These are phyloP conservation scores for Carex myosuroides DNA, from an alignment of 176 grass and related monocot genomes.

Conservation along the genomic window DNA sequence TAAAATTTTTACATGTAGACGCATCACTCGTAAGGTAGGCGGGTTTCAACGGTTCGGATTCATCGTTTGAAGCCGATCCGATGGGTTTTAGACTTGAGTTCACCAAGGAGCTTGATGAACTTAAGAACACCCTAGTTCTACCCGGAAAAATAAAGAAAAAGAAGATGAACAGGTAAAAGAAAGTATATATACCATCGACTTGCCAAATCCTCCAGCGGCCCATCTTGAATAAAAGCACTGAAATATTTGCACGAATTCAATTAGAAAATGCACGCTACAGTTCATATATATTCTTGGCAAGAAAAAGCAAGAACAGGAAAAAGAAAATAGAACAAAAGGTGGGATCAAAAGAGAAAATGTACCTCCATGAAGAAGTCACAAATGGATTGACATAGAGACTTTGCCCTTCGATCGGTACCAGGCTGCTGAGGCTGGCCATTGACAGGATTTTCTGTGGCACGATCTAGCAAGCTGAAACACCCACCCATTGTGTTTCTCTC, in stretches of 20 bases:
- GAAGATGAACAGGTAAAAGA: neutral
- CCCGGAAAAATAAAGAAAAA: neutral
- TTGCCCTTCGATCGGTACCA: neutral
- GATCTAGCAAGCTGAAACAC: neutral
- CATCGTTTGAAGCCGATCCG: no score
- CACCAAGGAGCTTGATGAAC: no score
- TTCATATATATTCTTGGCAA: neutral
- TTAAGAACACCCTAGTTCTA: no score
- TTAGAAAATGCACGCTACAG: neutral
- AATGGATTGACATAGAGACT: neutral
- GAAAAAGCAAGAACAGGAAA: neutral
- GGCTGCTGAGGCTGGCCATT: neutral
- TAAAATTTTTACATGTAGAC: no score
- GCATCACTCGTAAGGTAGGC: no score
- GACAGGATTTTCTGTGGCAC: neutral
- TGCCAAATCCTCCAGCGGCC: neutral
- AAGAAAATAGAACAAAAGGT: neutral
- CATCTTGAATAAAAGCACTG: neutral
- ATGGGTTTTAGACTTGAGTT: no score
- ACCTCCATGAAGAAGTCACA: neutral
- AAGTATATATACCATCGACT: neutral
- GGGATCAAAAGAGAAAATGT: neutral
- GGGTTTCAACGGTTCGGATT: no score
- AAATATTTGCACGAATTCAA: neutral
- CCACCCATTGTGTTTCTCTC: slow-evolving; percentile 6